Base-by-base conservation (phyloP, 768 basidiomycete species). In the Agaricus subrufescens region DNA sequence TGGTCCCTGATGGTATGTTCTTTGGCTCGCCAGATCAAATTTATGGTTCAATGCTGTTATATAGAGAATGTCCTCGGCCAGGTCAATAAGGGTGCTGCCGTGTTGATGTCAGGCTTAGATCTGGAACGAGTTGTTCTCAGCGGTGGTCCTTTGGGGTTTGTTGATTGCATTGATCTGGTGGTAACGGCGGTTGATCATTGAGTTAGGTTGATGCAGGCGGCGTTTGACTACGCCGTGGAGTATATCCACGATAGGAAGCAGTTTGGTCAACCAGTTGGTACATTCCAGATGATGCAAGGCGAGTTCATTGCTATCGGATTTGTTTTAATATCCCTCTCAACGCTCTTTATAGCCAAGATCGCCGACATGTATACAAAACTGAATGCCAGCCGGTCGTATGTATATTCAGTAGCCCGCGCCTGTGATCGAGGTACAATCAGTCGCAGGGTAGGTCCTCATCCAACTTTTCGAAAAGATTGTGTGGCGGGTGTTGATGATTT, bases 201-300 rank as follows among this genome's bases (percentile, higher is more conserved):
- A 55, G 46, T 23, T 52, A 92, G 91, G 29, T 78, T 96, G 55
- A 94, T 94, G 91, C 94, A 95, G 69, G 87, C 91, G 7, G 92
- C 95, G 4, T 94, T 96, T 64, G 94, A 97, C 68, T 77, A 86
- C 60, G 87, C 90, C 9, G 77, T 93, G 7, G 86, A 89, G 64
- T 97, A 97, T 67, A 81, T 94, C n/a, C 95, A 98, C 66, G 87
- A 94, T 54, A 81, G 95, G 60, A 84, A 92, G 69, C 95, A 98
- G 66, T 98, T 98, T 62, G 91, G 87, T 38, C 83, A 83, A 63
- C 85, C 87, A 9, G 79, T 98, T 43, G 95, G 90, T 23, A 88
- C 88, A 34, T 96, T 97, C 78, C 94, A 97, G 69, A 67, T 97
- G 55, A 97, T 98, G 91, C 95, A 97, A 82, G 94, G 94, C 84